Evolutionary conservation across 2,329 filamentous ascomycete species (phyloP), one percentile per base, ranked within the genome.

Genomic region (Cladosporium oxysporum): DNA sequence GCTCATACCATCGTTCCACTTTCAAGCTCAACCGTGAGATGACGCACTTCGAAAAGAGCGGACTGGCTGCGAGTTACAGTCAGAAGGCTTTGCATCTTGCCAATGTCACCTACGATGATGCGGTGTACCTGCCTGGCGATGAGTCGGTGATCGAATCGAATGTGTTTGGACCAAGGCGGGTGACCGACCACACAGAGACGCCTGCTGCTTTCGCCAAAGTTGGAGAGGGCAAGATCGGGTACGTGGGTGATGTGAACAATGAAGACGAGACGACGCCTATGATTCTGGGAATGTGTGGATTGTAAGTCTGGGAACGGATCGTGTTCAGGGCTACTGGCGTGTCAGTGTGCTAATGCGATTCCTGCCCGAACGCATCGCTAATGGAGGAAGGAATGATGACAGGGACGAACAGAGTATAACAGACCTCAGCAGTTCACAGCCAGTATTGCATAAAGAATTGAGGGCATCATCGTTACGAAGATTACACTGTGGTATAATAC

Each of bases 1-100:
- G 69, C 44, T 66, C 70, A 29, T 72, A 71, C 63, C 68, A 72
- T 35, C 70, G 70, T 44, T 68, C 70, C 2, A 68, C 67, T 3
- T 60, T 69, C 66, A 37, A 65, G 16, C 16, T 71, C 66, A 72
- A 72, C 47, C n/a, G 28, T 21, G 64, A 49, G 35, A 65, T 67
- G 41, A 31, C 26, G 14, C 65, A 61, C 11, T 50, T 68, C 23
- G 52, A 69, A n/a, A 68, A 50, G 16, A 44, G 26, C 14, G 64
- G 41, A 7, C 28, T 71, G 53, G 47, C 31, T 10, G n/a, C 62
- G 18, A 52, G 62, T 28, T 72, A 71, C 58, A 72, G 70, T 44
- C 69, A 69, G 60, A 68, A 71, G 35, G 70, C 70, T 21, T 52
- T 69, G 5, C 68, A 72, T 55, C 61, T 71, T 12, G 37, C 37